phyloP scores from a whole-genome alignment of 805 yeast genomes.

The Saturnispora dispora region DNA sequence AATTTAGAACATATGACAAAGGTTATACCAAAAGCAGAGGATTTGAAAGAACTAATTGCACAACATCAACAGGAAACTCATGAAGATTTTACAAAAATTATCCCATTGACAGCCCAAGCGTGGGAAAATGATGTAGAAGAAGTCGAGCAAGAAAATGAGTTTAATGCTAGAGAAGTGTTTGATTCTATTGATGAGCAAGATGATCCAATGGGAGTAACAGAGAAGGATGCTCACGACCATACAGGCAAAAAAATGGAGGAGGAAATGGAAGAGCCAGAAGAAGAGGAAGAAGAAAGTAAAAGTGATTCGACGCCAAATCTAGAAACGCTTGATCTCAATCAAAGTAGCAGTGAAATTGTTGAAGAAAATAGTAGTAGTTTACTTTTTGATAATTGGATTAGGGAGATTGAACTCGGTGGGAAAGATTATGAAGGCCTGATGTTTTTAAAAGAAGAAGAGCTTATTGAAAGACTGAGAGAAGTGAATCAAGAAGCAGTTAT shows the following conservation, averaged over 20 bases:
- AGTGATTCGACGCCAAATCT: conserved; percentile 15
- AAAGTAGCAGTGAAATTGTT: not conserved
- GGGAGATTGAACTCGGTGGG: not conserved
- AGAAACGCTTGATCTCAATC: conserved; percentile 11
- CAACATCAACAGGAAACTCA: conserved; percentile 7
- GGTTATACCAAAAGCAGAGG: conserved; percentile 18
- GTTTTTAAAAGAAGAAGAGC: not conserved
- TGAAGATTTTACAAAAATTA: conserved; percentile 33
- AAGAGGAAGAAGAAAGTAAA: conserved; percentile 1
- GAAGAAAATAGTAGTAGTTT: not conserved
- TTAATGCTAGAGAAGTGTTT: not conserved
- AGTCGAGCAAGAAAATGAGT: not conserved
- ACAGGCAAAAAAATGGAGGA: not conserved
- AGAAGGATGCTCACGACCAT: not conserved
- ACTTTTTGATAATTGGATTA: conserved; percentile 4
- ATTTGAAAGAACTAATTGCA: not conserved
- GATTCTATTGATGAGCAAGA: conserved; percentile 4
- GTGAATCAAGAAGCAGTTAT: not conserved
- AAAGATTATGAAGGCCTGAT: conserved; percentile 1
- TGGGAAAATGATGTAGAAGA: not conserved
- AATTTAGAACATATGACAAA: conserved; percentile 25
- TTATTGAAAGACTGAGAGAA: not conserved
- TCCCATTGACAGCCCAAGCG: conserved; percentile 19
- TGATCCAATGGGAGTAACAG: not conserved
- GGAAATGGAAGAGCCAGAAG: not conserved